Base-by-base conservation (phyloP, 352 stramenopile genomes). In the Phytophthora colocasiae region DNA sequence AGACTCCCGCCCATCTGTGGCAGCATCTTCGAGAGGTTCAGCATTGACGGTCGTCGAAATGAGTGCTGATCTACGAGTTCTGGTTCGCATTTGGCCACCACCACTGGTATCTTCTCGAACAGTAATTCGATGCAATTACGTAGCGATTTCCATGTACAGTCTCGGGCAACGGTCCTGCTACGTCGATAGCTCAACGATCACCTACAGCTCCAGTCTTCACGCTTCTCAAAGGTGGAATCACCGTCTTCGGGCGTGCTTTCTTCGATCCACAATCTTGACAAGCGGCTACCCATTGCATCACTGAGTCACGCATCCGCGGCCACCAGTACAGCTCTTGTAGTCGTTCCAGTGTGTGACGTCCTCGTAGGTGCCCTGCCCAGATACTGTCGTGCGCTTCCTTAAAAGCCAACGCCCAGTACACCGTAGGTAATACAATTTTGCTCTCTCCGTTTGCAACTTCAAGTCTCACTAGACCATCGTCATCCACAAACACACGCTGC, bases 301-400 rank as follows among this genome's bases (percentile, higher is more conserved):
- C 32, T 0, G 19, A 7, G 0, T 53, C 43, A 2, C 31, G 0
- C 54, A 62, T 62, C 22, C 36, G 7, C 2, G 54, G 54, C 54
- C 43, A 52, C 54, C 54, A 62, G 15, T 62, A 54, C 15, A 54
- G 2, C 4, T 22, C 4, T 9, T 4, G 31, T 14, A 62, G 14
- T 0, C 54, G 15, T 4, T 50, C 34, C 2, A 50, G 26, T 0
- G 45, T 56, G 0, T 34, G 46, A 1, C 22, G 22, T 1, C 44
- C 36, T 1, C 56, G 15, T 1, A 64, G 10, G 4, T 56, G 58
- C 7, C 58, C 47, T 1, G 45, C 46, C 22, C 38, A 64, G 3
- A 64, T 57, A 12, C 34, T 51, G 17, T 65, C 57, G 12, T 59
- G 58, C 0, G 41, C 49, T 5, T 66, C 58, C 5, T 66, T 66